Percentiles rank a stretch among this genome's conserved stretches.
phyloP scores from a whole-genome alignment of 2,329 filamentous ascomycete genomes.

The Fusarium humuli region DNA sequence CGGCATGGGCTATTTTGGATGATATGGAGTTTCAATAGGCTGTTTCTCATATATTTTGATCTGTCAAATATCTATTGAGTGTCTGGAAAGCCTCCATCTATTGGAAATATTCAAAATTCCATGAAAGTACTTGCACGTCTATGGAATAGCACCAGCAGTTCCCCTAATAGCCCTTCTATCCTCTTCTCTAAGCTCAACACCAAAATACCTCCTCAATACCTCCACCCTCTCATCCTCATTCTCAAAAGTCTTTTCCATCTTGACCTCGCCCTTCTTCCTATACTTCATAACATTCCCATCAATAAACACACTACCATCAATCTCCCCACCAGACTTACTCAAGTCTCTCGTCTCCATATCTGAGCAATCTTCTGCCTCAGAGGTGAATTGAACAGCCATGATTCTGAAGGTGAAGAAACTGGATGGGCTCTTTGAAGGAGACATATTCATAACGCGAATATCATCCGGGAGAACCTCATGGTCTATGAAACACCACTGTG shows the following conservation, averaged over 20 bases:
- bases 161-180: conserved; percentile 18
- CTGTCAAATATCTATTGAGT: no score
- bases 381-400: conserved; percentile 23
- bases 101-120: neutral
- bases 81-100: neutral
- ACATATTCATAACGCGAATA: conserved; percentile 30
- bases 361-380: conserved; percentile 4
- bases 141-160: conserved; percentile 13
- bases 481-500: conserved; percentile 30
- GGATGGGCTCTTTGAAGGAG: conserved; percentile 19
- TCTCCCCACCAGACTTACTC: neutral
- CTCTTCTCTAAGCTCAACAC: neutral
- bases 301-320: conserved; percentile 22
- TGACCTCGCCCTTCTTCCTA: neutral
- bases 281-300: conserved; percentile 12
- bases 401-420: conserved; percentile 34
- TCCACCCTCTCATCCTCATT: conserved; percentile 11
- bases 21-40: conserved; percentile 22
- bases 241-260: conserved; percentile 14
- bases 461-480: conserved; percentile 24
- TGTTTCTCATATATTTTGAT: neutral
- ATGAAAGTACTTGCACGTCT: neutral
- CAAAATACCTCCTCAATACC: conserved; percentile 14
- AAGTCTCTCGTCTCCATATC: neutral
- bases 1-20: conserved; percentile 25